A percentile compares a stretch with the other conserved stretches of the same genome.
Evolutionary conservation across 345 rosid species (phyloP).

Genomic region (Boechera retrofracta): DNA sequence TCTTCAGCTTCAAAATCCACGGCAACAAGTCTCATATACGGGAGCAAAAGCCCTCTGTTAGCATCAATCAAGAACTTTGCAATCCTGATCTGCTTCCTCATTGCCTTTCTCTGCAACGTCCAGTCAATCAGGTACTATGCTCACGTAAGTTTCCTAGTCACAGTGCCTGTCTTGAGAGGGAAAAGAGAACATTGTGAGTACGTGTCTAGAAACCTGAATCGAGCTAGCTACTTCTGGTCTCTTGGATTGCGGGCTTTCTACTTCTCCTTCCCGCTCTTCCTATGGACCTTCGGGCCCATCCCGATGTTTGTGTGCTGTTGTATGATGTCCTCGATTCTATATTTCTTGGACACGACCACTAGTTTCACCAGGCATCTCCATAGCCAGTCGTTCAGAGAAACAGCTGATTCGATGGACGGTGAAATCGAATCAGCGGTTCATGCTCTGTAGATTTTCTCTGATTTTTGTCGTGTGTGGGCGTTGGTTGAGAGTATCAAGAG

Average conservation of each 20-base stretch:
- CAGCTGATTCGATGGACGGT: slow-evolving; percentile 31
- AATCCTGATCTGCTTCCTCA: slow-evolving; percentile 80
- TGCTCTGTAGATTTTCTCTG: slow-evolving; percentile 33
- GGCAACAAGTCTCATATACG: slow-evolving; percentile 58
- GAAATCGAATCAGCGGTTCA: slow-evolving; percentile 52
- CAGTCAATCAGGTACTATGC: slow-evolving; percentile 93
- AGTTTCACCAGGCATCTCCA: slow-evolving; percentile 72
- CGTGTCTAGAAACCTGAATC: slow-evolving; percentile 76
- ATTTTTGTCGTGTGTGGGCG: background rate
- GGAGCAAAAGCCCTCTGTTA: slow-evolving; percentile 59
- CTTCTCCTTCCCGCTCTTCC: slow-evolving; percentile 84
- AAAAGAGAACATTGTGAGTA: slow-evolving; percentile 66
- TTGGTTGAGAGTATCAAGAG: slow-evolving; percentile 6
- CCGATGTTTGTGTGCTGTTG: slow-evolving; percentile 86
- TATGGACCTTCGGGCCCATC: slow-evolving; percentile 92
- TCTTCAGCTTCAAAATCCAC: slow-evolving; percentile 54
- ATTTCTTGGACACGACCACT: slow-evolving; percentile 86
- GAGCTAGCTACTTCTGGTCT: slow-evolving; percentile 94
- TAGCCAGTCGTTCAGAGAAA: slow-evolving; percentile 51
- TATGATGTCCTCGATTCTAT: slow-evolving; percentile 63
- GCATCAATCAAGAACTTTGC: slow-evolving; percentile 84
- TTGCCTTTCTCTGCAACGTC: slow-evolving; percentile 91
- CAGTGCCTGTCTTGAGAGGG: slow-evolving; percentile 65
- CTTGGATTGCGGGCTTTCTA: slow-evolving; percentile 88
- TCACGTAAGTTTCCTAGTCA: slow-evolving; percentile 80